phyloP scores from a whole-genome alignment of 2,329 filamentous ascomycete genomes.

The Alternaria sp. region DNA sequence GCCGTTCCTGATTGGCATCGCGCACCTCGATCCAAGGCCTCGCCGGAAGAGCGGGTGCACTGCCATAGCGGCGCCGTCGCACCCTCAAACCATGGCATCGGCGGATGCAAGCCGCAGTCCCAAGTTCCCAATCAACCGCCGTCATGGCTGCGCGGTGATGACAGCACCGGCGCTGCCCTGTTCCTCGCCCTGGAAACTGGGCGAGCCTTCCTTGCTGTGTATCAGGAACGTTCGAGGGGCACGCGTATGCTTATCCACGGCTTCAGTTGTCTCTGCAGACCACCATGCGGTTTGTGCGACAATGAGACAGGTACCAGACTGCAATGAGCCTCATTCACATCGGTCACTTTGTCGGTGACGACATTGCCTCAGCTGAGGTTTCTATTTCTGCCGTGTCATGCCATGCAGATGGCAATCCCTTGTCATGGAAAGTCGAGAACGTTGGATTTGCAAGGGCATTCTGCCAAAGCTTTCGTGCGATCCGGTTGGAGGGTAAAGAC shows the following conservation, averaged over 20 bases:
- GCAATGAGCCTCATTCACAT: constrained; percentile 23
- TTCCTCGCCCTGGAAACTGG: constrained; percentile 23
- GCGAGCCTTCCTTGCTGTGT: constrained; percentile 28
- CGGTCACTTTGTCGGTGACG: constrained; percentile 22
- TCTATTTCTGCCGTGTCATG: constrained; percentile 29
- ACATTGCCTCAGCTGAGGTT: constrained; percentile 26
- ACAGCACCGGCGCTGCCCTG: constrained; percentile 31
- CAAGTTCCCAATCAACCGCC: constrained; percentile 35
- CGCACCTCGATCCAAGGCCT: constrained; percentile 31
- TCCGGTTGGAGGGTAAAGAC: constrained; percentile 30
- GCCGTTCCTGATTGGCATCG: constrained; percentile 42
- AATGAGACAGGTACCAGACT: constrained; percentile 18
- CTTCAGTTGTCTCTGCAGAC: constrained; percentile 5
- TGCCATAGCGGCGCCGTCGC: constrained; percentile 44
- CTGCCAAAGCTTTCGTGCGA: constrained; percentile 19
- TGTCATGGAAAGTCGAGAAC: constrained; percentile 30
- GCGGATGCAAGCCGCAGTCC: constrained; percentile 35
- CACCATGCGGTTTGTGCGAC: constrained; percentile 26
- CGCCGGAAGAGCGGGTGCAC: constrained; percentile 48
- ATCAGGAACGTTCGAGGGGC: constrained; percentile 19
- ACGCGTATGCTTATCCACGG: constrained; percentile 5
- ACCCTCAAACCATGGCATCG: constrained; percentile 38
- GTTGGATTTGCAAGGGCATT: constrained; percentile 22
- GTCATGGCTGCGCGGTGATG: constrained; percentile 43
- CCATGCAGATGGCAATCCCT: constrained; percentile 22